phyloP scores from a whole-genome alignment of 768 basidiomycete species.

The Boletus pseudo-olivaceus region DNA sequence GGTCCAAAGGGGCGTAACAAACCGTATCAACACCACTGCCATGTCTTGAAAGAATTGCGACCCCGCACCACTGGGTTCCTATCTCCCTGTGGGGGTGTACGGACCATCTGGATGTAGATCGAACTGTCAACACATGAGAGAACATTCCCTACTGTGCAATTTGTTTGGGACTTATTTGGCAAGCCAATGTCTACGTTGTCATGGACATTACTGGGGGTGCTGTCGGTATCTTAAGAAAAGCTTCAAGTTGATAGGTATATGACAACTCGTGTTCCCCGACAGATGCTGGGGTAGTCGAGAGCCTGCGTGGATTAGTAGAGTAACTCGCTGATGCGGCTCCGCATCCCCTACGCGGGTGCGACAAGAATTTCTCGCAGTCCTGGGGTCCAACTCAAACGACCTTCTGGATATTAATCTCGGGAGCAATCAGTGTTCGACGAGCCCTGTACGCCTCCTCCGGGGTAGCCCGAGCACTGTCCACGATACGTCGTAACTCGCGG shows the following conservation, averaged over 20 bases:
- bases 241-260: not conserved
- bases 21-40: not conserved
- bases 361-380: not conserved
- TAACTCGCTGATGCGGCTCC: not conserved
- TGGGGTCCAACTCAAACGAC: too few species aligned
- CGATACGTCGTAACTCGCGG: not conserved
- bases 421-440: too few species aligned
- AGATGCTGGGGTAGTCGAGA: not conserved
- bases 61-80: not conserved
- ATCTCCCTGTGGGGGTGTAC: not conserved
- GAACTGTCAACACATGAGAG: not conserved
- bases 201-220: slow-evolving; percentile 2
- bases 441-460: not conserved
- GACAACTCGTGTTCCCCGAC: not conserved
- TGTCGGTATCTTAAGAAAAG: not conserved
- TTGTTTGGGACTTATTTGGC: not conserved
- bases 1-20: not conserved
- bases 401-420: too few species aligned
- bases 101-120: not conserved
- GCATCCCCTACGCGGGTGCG: not conserved
- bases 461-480: not conserved
- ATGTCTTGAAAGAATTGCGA: not conserved
- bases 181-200: not conserved
- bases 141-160: not conserved
- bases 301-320: not conserved